A percentile compares a stretch with the other conserved stretches of the same genome.
Evolutionary conservation across 139 green algal species (phyloP).

Genomic region (Raphidocelis subcapitata): DNA sequence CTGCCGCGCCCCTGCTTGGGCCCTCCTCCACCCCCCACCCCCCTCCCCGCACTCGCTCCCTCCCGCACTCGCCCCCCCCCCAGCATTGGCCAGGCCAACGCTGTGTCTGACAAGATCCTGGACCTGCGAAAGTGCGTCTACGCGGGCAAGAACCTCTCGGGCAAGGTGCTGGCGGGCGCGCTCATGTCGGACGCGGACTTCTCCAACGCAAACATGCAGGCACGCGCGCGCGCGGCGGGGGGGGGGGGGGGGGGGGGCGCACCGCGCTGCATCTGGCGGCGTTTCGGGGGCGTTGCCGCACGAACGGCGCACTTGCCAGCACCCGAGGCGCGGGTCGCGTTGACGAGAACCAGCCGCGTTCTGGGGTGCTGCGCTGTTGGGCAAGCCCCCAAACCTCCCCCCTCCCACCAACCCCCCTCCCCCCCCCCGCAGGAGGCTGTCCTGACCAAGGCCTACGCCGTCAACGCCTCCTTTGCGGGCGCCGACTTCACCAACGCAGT

Average conservation of each 20-base stretch:
- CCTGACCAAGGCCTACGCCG: constrained; percentile 91
- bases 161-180: constrained; percentile 86
- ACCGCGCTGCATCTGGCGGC: not conserved
- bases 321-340: no score
- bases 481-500: constrained; percentile 93
- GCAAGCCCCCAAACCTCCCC: no score
- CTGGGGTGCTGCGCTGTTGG: no score
- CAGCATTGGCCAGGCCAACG: constrained; percentile 78
- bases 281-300: no score
- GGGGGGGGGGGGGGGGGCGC: no score
- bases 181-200: constrained; percentile 81
- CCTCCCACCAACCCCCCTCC: no score
- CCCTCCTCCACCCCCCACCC: not conserved
- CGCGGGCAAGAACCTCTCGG: constrained; percentile 65
- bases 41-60: not conserved
- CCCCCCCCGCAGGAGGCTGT: constrained; percentile 67
- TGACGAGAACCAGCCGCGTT: no score
- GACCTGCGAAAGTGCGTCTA: constrained; percentile 87
- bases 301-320: no score
- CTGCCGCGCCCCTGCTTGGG: not conserved
- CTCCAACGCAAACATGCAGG: constrained; percentile 59
- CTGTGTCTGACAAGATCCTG: constrained; percentile 88
- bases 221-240: no score
- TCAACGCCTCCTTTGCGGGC: constrained; percentile 64
- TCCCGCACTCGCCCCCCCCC: not conserved